Evolutionary conservation across 192 early-diverging fungal genomes (phyloP).

Genomic region (Coemansia umbellata): DNA sequence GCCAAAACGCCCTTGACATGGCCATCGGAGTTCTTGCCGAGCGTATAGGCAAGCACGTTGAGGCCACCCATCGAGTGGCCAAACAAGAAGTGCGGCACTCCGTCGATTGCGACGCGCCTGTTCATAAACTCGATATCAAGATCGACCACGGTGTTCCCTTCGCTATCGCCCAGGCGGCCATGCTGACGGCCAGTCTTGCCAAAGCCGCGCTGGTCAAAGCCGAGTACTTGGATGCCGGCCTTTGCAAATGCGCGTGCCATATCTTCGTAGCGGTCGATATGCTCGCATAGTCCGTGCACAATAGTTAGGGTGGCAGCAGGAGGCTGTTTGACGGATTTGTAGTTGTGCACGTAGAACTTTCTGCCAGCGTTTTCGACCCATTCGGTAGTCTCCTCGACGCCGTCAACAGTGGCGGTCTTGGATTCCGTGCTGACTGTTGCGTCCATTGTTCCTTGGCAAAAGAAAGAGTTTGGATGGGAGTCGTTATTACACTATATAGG

Average conservation of each 20-base stretch:
- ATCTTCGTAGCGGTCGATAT: slow-evolving; percentile 56
- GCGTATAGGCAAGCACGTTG: slow-evolving; percentile 28
- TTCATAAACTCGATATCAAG: slow-evolving; percentile 47
- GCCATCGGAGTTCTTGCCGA: slow-evolving; percentile 11
- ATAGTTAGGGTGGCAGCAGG: slow-evolving; percentile 49
- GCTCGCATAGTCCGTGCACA: slow-evolving; percentile 64
- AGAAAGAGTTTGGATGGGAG: too few species aligned
- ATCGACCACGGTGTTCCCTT: slow-evolving; percentile 32
- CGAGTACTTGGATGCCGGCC: slow-evolving; percentile 50
- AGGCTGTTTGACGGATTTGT: slow-evolving; percentile 19
- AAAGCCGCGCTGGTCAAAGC: slow-evolving; percentile 62
- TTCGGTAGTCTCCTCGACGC: slow-evolving; percentile 27
- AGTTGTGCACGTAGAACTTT: slow-evolving; percentile 35
- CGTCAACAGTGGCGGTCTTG: slow-evolving; percentile 13
- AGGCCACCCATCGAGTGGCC: slow-evolving; percentile 60
- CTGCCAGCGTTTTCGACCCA: slow-evolving; percentile 21
- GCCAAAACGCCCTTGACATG: slow-evolving; percentile 35
- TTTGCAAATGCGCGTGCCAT: slow-evolving; percentile 49
- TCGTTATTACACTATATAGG: too few species aligned
- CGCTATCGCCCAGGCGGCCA: slow-evolving; percentile 47
- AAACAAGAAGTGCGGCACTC: slow-evolving; percentile 52
- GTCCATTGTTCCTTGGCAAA: background rate
- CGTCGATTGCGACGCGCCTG: slow-evolving; percentile 21
- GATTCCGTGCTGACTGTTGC: background rate
- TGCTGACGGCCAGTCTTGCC: slow-evolving; percentile 53